A percentile compares a stretch with the other conserved stretches of the same genome.
Conservation (phyloP, 352 stramenopile genomes). For the Pythium volutum region DNA sequence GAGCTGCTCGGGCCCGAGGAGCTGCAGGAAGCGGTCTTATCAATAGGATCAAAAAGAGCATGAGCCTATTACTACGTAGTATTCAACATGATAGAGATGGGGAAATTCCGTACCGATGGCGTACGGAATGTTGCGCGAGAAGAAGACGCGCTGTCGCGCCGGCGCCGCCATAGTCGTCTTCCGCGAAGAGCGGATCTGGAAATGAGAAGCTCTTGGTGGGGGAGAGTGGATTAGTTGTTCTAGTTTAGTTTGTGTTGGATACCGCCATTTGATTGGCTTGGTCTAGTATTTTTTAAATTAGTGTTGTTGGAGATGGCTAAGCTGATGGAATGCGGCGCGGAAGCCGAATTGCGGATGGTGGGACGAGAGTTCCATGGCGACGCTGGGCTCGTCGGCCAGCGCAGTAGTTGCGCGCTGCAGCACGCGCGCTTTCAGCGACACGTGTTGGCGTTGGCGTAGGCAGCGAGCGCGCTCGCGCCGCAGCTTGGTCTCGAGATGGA, state of each 20-base stretch:
- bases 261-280: neutral
- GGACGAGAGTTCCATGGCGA: slow-evolving; percentile 27
- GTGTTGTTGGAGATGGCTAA: slow-evolving; percentile 25
- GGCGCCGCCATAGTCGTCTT: slow-evolving; percentile 35
- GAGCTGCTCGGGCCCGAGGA: slow-evolving; percentile 9
- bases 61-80: too few species aligned
- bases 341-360: slow-evolving; percentile 35
- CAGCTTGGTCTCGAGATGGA: slow-evolving; percentile 33
- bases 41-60: neutral
- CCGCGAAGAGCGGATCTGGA: neutral
- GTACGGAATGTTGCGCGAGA: slow-evolving; percentile 70
- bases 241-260: slow-evolving; percentile 23
- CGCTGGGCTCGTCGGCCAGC: slow-evolving; percentile 29
- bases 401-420: slow-evolving; percentile 29
- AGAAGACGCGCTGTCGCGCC: slow-evolving; percentile 65
- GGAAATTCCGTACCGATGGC: slow-evolving; percentile 38
- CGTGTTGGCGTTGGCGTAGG: slow-evolving; percentile 4
- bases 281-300: slow-evolving; percentile 3
- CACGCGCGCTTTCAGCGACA: slow-evolving; percentile 6
- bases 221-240: slow-evolving; percentile 16
- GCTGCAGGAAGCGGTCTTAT: slow-evolving; percentile 16
- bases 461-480: slow-evolving; percentile 20
- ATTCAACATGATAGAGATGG: too few species aligned
- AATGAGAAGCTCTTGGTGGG: neutral
- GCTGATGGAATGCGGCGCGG: slow-evolving; percentile 29